Evolutionary conservation across 139 green algal species (phyloP), one percentile per base, ranked within the genome.

Genomic region (Picochlorum costavermella): DNA sequence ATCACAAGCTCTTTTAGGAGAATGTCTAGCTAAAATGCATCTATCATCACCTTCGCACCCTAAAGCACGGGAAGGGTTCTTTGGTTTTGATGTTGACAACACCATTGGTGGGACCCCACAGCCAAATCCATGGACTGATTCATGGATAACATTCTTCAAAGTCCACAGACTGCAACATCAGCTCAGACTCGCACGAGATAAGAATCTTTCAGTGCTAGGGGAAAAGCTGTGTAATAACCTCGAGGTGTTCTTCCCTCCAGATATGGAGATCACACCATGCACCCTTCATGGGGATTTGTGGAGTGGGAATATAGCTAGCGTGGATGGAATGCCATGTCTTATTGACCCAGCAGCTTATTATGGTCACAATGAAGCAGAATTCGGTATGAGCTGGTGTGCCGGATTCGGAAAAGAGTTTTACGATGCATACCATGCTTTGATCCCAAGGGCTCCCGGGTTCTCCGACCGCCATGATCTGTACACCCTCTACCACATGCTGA

Each of bases 231-330:
- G 36, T 55, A 69, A 78, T n/a, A 78, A 87, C n/a, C 56, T 97
- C 57, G 76, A 87, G 3, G 65, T 71, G 3, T 82, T 94, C 25
- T 95, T 98, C 60, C 75, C 88, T 17, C 87, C 80, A 0, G 33
- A 40, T 28, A 48, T 84, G 3, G 50, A 78, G 20, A 76, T 81
- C 30, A 63, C 26, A 40, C 50, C 65, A 17, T 81, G 70, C 28
- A 81, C 96, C 9, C 77, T 98, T 45, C 93, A 98, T 64, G 93
- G 84, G 4, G 94, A 99, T 74, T 74, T 99, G 11, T 99, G 94
- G 94, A 90, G 78, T 62, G 94, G 94, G 55, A 98, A 99, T 75
- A 92, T 98, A 33, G 82, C 76, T 2, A 73, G 70, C 0, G 79
- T 85, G 2, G 80, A 88, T 6, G 85, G 86, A 0, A 30, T 77